Evolutionary conservation across 148 eudicot species (phyloP).

Genomic region (Rhododendron ferrugineum): DNA sequence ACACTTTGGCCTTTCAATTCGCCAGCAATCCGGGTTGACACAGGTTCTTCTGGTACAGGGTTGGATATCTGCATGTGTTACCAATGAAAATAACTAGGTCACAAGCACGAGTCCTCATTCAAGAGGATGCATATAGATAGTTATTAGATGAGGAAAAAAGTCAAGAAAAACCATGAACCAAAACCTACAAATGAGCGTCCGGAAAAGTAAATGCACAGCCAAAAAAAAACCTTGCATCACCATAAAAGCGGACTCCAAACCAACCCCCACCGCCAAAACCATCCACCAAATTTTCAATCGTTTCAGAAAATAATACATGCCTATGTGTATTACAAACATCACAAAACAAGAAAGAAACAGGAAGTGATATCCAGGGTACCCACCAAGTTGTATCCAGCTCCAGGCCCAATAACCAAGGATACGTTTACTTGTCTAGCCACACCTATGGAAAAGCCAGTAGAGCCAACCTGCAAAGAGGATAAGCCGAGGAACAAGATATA

Average conservation of each 20-base stretch:
- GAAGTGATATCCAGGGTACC: constrained; percentile 13
- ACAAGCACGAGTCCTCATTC: background rate
- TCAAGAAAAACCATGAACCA: background rate
- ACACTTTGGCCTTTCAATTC: constrained; percentile 37
- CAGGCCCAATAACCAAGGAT: constrained; percentile 83
- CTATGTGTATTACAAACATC: background rate
- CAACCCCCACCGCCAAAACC: background rate
- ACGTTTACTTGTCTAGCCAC: constrained; percentile 49
- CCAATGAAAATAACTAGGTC: background rate
- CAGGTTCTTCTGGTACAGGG: constrained; percentile 59
- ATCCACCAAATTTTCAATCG: background rate
- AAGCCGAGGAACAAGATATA: background rate
- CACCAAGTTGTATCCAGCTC: constrained; percentile 89
- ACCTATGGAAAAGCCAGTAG: constrained; percentile 78
- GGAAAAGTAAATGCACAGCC: background rate
- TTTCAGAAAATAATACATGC: background rate
- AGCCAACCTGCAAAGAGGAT: constrained; percentile 40
- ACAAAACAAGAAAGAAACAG: background rate
- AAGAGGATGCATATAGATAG: background rate
- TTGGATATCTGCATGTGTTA: constrained; percentile 66
- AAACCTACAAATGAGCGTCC: background rate
- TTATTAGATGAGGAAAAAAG: background rate
- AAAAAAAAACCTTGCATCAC: background rate
- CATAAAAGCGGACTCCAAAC: background rate
- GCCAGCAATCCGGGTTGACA: constrained; percentile 25